Evolutionary conservation across 345 rosid species (phyloP).

Genomic region (Noccaea bulbosa): DNA sequence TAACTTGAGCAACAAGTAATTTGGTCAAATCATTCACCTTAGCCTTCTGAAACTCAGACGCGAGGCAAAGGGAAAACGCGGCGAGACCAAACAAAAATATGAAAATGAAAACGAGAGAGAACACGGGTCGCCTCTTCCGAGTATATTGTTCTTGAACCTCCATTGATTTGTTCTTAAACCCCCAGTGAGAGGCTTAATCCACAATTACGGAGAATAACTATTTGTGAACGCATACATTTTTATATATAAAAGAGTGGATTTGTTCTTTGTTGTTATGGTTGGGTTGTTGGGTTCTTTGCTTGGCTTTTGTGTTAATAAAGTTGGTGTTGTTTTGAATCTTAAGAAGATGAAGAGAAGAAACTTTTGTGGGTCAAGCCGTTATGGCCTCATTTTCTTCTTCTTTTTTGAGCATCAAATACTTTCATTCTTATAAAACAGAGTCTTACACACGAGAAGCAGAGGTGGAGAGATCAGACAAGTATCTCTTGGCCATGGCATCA

Average conservation of each 20-base stretch:
- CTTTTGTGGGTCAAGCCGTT: slow-evolving; percentile 18
- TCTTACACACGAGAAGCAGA: no score
- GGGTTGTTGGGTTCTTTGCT: slow-evolving; percentile 49
- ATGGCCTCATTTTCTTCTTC: neutral
- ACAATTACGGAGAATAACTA: neutral
- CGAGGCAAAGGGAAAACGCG: slow-evolving; percentile 50
- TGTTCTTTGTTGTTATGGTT: slow-evolving; percentile 43
- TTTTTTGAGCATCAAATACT: no score
- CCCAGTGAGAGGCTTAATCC: slow-evolving; percentile 35
- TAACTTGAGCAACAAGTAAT: slow-evolving; percentile 14
- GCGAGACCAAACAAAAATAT: slow-evolving; percentile 49
- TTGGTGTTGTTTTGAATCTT: slow-evolving; percentile 2
- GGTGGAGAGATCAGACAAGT: no score
- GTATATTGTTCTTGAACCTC: slow-evolving; percentile 38
- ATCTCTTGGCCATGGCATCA: no score
- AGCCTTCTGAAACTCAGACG: slow-evolving; percentile 65
- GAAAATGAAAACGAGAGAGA: slow-evolving; percentile 23
- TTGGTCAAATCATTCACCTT: slow-evolving; percentile 48
- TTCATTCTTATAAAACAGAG: no score
- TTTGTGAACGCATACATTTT: neutral
- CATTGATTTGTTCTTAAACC: slow-evolving; percentile 32
- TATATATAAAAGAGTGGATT: slow-evolving; percentile 31
- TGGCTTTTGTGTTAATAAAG: slow-evolving; percentile 36
- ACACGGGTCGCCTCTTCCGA: neutral
- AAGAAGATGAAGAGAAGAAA: slow-evolving; percentile 17